These are phyloP conservation scores for Spathaspora gorwiae DNA, from an alignment of 805 yeast genomes.

Conservation along the genomic window DNA sequence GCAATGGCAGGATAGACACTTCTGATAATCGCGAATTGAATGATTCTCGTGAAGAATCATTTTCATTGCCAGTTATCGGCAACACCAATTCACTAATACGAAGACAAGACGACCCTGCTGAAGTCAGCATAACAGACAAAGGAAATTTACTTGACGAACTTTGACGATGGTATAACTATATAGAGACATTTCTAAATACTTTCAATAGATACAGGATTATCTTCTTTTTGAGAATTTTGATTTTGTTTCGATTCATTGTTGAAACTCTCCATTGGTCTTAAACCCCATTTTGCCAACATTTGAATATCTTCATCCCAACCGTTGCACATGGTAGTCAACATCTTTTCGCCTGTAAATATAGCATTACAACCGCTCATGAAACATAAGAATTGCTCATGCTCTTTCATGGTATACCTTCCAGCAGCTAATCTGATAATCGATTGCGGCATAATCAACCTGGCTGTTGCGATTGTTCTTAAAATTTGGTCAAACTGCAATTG, in stretches of 20 bases:
- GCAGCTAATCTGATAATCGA: slow-evolving; percentile 74
- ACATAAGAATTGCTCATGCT: slow-evolving; percentile 67
- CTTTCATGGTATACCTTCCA: slow-evolving; percentile 78
- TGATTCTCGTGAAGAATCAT: slow-evolving; percentile 40
- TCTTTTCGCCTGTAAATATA: slow-evolving; percentile 73
- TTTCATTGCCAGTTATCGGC: slow-evolving; percentile 43
- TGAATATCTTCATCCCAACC: slow-evolving; percentile 80
- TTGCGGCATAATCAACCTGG: slow-evolving; percentile 68
- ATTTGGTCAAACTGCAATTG: slow-evolving; percentile 57
- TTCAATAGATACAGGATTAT: not conserved
- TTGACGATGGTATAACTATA: not conserved
- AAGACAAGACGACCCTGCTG: not conserved
- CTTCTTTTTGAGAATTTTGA: not conserved
- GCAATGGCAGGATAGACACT: not conserved
- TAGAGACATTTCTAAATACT: not conserved
- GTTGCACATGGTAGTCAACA: slow-evolving; percentile 78
- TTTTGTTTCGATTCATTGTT: slow-evolving; percentile 1
- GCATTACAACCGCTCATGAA: slow-evolving; percentile 79
- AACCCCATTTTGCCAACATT: slow-evolving; percentile 68
- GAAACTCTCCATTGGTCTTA: slow-evolving; percentile 52
- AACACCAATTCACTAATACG: slow-evolving; percentile 12
- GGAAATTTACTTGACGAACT: slow-evolving; percentile 6
- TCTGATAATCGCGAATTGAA: not conserved
- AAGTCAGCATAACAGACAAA: not conserved
- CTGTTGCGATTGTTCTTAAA: slow-evolving; percentile 69